phyloP scores from a whole-genome alignment of 2,329 filamentous ascomycete species.

The Ustilaginoidea virens region DNA sequence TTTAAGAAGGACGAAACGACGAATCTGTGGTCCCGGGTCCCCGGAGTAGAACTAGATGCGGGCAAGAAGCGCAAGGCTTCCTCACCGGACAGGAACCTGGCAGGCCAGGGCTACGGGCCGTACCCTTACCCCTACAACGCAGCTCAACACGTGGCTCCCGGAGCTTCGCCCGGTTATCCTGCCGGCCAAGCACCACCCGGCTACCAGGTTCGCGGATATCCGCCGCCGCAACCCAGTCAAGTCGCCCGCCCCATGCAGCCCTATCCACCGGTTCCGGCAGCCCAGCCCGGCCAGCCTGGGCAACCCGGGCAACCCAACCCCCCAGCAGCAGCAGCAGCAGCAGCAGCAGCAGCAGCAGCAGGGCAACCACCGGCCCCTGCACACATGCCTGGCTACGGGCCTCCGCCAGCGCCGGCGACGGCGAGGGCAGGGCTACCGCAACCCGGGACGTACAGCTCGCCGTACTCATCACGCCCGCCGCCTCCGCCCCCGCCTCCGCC shows the following conservation, averaged over 20 bases:
- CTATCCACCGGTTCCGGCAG: constrained; percentile 9
- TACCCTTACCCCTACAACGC: constrained; percentile 20
- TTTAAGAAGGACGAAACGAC: constrained; percentile 43
- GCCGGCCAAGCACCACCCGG: constrained; percentile 17
- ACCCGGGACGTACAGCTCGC: constrained; percentile 20
- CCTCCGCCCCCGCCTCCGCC: constrained; percentile 10
- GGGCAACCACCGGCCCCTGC: constrained; percentile 18
- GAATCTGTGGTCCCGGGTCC: constrained; percentile 40
- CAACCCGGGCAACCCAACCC: constrained; percentile 10
- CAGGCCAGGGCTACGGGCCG: constrained; percentile 21
- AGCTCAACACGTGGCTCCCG: constrained; percentile 18
- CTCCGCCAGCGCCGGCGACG: constrained; percentile 19
- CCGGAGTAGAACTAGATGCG: constrained; percentile 41
- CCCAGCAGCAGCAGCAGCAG: constrained; percentile 8
- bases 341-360: too few species aligned
- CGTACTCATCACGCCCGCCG: constrained; percentile 20
- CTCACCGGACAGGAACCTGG: constrained; percentile 32
- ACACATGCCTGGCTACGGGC: constrained; percentile 19
- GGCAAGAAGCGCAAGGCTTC: constrained; percentile 43
- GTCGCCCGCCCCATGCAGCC: constrained; percentile 14
- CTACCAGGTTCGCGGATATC: constrained; percentile 20
- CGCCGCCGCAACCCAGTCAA: constrained; percentile 14
- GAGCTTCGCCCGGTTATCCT: constrained; percentile 15
- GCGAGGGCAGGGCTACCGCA: constrained; percentile 16
- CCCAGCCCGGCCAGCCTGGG: constrained; percentile 14